Percentiles rank a stretch among this genome's conserved stretches.
These are phyloP conservation scores for Amanita polypyramis DNA, from an alignment of 768 basidiomycete species.

Conservation along the genomic window DNA sequence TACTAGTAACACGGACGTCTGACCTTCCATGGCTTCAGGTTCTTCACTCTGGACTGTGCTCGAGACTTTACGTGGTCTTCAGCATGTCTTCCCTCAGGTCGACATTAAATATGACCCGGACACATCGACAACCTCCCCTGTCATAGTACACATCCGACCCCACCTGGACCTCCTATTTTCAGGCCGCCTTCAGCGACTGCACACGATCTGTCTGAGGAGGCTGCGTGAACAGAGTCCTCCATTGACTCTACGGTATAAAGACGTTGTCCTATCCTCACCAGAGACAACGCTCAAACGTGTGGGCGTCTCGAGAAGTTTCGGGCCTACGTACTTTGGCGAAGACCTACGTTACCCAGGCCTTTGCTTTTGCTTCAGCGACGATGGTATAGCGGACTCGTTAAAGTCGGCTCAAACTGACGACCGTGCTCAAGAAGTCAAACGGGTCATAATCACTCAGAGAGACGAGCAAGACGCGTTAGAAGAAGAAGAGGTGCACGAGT, in stretches of 20 bases:
- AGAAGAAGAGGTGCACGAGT: constrained; percentile 65
- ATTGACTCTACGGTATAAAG: constrained; percentile 59
- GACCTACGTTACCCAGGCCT: constrained; percentile 75
- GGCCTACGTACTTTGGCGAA: constrained; percentile 72
- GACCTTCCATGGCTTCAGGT: constrained; percentile 29
- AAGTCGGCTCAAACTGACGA: constrained; percentile 49
- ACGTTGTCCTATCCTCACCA: constrained; percentile 47
- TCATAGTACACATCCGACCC: constrained; percentile 70
- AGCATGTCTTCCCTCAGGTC: constrained; percentile 67
- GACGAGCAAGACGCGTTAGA: constrained; percentile 59
- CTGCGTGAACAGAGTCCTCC: constrained; percentile 60
- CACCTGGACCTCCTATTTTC: constrained; percentile 84
- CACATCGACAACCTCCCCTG: constrained; percentile 55
- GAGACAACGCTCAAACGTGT: constrained; percentile 53
- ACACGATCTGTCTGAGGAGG: constrained; percentile 64
- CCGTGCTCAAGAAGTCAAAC: constrained; percentile 65
- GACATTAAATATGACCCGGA: constrained; percentile 79
- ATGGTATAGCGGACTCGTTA: constrained; percentile 43
- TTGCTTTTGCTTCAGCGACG: constrained; percentile 79
- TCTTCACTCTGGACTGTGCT: constrained; percentile 72
- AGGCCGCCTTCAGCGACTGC: constrained; percentile 65
- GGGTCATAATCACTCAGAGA: constrained; percentile 65
- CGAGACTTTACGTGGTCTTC: constrained; percentile 53
- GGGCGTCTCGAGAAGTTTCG: constrained; percentile 63
- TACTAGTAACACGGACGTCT: not conserved